Conservation (phyloP, 2,329 filamentous ascomycete species). For the Calonectria fujianensis region DNA sequence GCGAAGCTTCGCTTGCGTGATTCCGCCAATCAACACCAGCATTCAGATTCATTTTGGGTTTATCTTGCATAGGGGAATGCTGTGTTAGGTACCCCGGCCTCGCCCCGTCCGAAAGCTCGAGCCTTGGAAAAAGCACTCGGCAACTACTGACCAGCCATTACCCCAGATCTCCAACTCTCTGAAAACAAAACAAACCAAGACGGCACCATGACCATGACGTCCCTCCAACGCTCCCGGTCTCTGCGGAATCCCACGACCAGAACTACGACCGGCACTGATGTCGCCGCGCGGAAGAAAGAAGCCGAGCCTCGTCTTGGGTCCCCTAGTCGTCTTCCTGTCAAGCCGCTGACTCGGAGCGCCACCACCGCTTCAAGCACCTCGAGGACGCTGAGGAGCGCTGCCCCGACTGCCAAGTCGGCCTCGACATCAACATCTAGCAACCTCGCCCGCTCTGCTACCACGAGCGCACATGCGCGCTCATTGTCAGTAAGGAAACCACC, state of each 20-base stretch:
- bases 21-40: neutral
- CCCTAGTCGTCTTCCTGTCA: conserved; percentile 71
- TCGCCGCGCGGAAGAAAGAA: conserved; percentile 38
- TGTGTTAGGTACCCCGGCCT: conserved; percentile 6
- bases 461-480: neutral
- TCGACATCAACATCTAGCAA: conserved; percentile 25
- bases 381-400: conserved; percentile 48
- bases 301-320: conserved; percentile 62
- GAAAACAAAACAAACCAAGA: conserved; percentile 32
- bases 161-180: conserved; percentile 33
- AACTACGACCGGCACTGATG: conserved; percentile 43
- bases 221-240: conserved; percentile 68
- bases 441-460: conserved; percentile 43
- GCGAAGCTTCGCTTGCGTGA: neutral
- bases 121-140: conserved; percentile 23
- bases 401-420: conserved; percentile 16
- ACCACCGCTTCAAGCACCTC: conserved; percentile 54
- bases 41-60: neutral
- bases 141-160: conserved; percentile 6
- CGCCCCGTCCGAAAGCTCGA: neutral
- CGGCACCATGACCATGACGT: conserved; percentile 61
- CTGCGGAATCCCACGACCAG: conserved; percentile 65
- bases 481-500: conserved; percentile 51
- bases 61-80: conserved; percentile 10
- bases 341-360: conserved; percentile 62